Evolutionary conservation across 192 early-diverging fungal genomes (phyloP), one percentile per base, ranked within the genome.

Genomic region (Phlyctochytrium arcticum): DNA sequence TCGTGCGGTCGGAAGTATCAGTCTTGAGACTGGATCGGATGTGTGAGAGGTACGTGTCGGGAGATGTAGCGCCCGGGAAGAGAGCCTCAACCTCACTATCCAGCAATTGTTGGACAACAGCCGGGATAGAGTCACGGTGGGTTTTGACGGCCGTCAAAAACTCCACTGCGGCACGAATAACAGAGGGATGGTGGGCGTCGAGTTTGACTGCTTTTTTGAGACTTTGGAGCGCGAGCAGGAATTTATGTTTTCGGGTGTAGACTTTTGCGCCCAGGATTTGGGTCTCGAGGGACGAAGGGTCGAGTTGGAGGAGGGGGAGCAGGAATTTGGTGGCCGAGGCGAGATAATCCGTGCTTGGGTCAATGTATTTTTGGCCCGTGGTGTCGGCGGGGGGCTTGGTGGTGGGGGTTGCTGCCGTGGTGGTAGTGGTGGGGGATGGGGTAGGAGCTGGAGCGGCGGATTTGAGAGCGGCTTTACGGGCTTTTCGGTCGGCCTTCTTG

Each of bases 301-400:
- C 69, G 60, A 87, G 49, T 31, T 79, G 73, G 51, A 86, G 74
- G 15, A 98, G 76, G 10, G 84, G 84, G 60, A 86, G 79, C 42
- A 94, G 74, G 44, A 94, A 91, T 72, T 87, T 85, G 44, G 87
- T 79, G 4, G 92, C 89, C 27, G 88, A 88, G 2, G 72, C 85
- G 23, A 96, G 72, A 48, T 87, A 86, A 70, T 89, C 84, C 9
- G 69, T 74, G 19, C 82, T 81, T n/a, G n/a, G n/a, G 48, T 87
- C 75, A 24, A 85, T 53, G 62, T 82, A 73, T 67, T 87, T 90
- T 46, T 79, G 74, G 31, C 92, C 92, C 67, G 92, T 90, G 10
- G 80, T 75, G 60, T 94, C 89, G 1, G 47, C 61, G 54, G 68
- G 71, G 8, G n/a, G 64, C 26, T 46, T 56, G 63, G 60, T 24